Evolutionary conservation across 257 asterid genomes (phyloP).

Genomic region (Solanum sejunctum): DNA sequence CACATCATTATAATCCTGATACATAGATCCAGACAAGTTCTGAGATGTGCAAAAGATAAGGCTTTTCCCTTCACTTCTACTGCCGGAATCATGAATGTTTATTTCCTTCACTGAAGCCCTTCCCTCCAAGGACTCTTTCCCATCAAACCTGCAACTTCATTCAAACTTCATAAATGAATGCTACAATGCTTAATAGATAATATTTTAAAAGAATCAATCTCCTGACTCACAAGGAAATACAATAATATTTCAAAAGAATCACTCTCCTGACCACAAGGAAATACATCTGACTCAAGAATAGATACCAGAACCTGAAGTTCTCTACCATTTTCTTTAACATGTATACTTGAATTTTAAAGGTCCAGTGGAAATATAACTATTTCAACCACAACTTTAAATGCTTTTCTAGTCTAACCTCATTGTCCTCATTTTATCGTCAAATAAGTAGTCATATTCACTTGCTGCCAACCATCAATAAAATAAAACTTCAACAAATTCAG

Average conservation of each 20-base stretch:
- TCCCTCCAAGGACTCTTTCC: conserved; percentile 33
- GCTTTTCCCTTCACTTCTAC: conserved; percentile 19
- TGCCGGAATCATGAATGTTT: conserved; percentile 30
- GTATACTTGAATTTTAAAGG: not conserved
- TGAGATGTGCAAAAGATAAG: conserved; percentile 40
- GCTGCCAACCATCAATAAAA: not conserved
- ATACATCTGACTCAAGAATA: not conserved
- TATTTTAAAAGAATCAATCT: not conserved
- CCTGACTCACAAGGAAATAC: not conserved
- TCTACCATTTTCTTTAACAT: not conserved
- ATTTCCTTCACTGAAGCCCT: conserved; percentile 50
- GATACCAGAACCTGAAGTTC: not conserved
- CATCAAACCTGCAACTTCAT: conserved; percentile 49
- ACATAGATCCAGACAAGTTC: conserved; percentile 20
- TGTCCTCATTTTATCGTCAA: not conserved
- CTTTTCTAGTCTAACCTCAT: not conserved
- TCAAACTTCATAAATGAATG: conserved; percentile 3
- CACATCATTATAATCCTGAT: conserved; percentile 14
- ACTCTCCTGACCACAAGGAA: not conserved
- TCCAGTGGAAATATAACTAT: not conserved
- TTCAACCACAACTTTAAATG: not conserved
- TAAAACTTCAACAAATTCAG: not conserved
- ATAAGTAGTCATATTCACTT: not conserved
- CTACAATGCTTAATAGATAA: not conserved
- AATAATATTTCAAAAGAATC: not conserved